A percentile compares a stretch with the other conserved stretches of the same genome.
Conservation (phyloP, 75 land plant genomes). For the Isoetes taiwanensis region DNA sequence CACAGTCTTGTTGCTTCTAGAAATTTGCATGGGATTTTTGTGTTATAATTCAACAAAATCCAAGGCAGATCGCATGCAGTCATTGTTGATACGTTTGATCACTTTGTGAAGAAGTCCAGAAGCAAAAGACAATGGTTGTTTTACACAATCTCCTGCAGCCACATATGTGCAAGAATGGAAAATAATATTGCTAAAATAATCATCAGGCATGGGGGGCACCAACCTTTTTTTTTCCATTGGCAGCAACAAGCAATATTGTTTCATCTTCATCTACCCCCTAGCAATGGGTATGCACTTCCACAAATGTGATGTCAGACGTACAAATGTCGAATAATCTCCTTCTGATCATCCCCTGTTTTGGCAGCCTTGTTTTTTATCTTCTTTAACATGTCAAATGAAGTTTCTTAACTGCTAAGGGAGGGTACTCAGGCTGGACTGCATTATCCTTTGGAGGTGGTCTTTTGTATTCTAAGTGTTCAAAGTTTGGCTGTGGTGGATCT, state of each 20-base stretch:
- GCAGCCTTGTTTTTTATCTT: neutral
- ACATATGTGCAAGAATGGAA: neutral
- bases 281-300: neutral
- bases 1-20: constrained; percentile 1
- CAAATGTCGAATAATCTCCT: neutral
- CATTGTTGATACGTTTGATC: neutral
- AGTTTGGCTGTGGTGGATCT: constrained; percentile 5
- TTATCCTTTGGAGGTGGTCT: neutral
- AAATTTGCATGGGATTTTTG: neutral
- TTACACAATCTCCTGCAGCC: neutral
- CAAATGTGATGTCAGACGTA: neutral
- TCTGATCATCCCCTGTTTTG: neutral
- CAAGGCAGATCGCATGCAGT: neutral
- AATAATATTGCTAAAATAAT: constrained; percentile 1
- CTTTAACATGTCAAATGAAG: constrained; percentile 2
- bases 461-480: constrained; percentile 2
- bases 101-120: neutral
- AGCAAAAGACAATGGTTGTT: neutral
- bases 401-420: neutral
- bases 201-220: neutral
- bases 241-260: neutral
- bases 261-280: neutral
- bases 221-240: constrained; percentile 1
- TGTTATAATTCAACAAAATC: constrained; percentile 1
- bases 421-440: neutral